Conservation (phyloP, 192 early-diverging fungal genomes). For the Podila horticola region DNA sequence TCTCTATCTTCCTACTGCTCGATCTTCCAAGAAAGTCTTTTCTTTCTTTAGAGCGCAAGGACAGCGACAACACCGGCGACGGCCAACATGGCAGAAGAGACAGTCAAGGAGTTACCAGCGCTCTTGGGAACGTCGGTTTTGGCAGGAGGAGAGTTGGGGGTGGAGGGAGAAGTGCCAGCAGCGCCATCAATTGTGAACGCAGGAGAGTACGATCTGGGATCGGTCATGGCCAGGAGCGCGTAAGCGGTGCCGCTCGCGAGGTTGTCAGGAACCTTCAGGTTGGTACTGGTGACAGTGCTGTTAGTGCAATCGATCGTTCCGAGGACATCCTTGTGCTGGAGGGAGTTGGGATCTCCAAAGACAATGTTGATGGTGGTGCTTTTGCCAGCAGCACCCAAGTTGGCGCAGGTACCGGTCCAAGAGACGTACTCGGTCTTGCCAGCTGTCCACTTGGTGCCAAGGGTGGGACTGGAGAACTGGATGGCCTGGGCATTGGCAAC, state of each 20-base stretch:
- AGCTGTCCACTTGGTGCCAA: slow-evolving; percentile 4
- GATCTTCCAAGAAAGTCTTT: no score
- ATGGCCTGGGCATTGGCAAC: slow-evolving; percentile 19
- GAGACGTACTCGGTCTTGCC: slow-evolving; percentile 8
- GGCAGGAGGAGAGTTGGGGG: background rate
- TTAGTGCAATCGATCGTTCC: slow-evolving; percentile 9
- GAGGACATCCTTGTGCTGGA: slow-evolving; percentile 2
- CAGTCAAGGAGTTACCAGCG: slow-evolving; percentile 10
- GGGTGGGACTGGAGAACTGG: slow-evolving; percentile 12
- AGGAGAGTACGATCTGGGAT: slow-evolving; percentile 14
- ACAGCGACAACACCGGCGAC: slow-evolving; percentile 3
- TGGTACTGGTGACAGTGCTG: background rate
- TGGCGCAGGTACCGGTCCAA: slow-evolving; percentile 10
- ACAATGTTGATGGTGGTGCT: slow-evolving; percentile 5
- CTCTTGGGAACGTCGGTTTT: background rate
- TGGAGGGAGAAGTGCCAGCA: background rate
- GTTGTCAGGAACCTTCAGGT: background rate
- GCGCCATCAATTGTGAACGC: slow-evolving; percentile 6
- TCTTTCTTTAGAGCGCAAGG: slow-evolving; percentile 12
- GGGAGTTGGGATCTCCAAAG: slow-evolving; percentile 2
- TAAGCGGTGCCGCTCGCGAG: slow-evolving; percentile 1
- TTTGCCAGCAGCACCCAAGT: slow-evolving; percentile 7
- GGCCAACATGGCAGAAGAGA: background rate
- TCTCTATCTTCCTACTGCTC: no score
- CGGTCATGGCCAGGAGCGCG: slow-evolving; percentile 10